These are phyloP conservation scores for Coemansia erecta DNA, from an alignment of 192 early-diverging fungal species.

Conservation along the genomic window DNA sequence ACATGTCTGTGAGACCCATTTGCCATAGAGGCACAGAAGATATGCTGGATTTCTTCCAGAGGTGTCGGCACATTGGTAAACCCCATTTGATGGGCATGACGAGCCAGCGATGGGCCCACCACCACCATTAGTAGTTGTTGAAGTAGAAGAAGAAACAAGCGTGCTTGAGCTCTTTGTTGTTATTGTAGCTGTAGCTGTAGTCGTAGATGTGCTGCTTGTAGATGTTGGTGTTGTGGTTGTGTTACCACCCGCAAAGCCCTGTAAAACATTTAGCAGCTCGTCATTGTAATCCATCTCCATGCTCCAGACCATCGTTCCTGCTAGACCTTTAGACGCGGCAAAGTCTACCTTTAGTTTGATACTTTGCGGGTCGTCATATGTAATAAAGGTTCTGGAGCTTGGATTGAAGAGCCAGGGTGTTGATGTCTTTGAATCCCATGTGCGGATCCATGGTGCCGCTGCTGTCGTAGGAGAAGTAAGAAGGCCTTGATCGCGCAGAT, in stretches of 20 bases:
- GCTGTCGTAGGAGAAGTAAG: conserved; percentile 13
- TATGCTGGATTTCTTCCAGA: conserved; percentile 13
- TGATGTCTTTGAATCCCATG: conserved; percentile 56
- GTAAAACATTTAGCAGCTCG: conserved; percentile 51
- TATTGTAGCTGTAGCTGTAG: background rate
- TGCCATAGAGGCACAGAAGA: conserved; percentile 12
- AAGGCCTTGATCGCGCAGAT: conserved; percentile 57
- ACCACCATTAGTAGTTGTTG: background rate
- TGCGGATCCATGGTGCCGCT: conserved; percentile 56
- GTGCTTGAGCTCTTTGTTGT: conserved; percentile 2
- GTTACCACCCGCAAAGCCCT: conserved; percentile 2
- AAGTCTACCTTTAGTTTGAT: conserved; percentile 58
- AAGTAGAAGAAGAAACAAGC: background rate
- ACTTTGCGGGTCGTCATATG: conserved; percentile 66
- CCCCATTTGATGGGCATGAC: conserved; percentile 3
- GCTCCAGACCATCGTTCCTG: conserved; percentile 68
- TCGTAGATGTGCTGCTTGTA: background rate
- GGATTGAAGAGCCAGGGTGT: conserved; percentile 73
- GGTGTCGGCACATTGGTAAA: conserved; percentile 15
- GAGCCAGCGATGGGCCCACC: conserved; percentile 11
- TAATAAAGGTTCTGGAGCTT: conserved; percentile 55
- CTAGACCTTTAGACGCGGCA: conserved; percentile 54
- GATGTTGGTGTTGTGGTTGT: conserved; percentile 6
- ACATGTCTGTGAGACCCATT: conserved; percentile 16
- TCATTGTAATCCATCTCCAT: conserved; percentile 60